Conservation (phyloP, 192 early-diverging fungal species). For the Mycoemilia scoparia region DNA sequence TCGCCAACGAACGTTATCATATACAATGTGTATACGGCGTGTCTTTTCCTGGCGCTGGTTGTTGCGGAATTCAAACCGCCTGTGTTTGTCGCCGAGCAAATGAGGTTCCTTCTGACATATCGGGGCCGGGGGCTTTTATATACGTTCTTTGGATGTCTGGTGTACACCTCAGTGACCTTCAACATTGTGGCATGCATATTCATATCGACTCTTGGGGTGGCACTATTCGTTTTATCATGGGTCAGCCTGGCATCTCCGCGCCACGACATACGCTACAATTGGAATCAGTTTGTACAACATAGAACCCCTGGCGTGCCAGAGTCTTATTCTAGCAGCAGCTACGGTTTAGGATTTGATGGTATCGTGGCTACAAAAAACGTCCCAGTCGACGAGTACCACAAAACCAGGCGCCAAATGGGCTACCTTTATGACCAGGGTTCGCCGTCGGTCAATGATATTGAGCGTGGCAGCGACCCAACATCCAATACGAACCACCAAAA, state of each 20-base stretch:
- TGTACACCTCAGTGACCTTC: conserved; percentile 17
- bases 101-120: conserved; percentile 35
- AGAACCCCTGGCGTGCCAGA: too few relatives aligned
- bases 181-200: conserved; percentile 32
- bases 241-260: conserved; percentile 18
- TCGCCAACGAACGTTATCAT: conserved; percentile 30
- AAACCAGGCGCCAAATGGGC: too few relatives aligned
- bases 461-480: too few relatives aligned
- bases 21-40: conserved; percentile 29
- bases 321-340: too few relatives aligned
- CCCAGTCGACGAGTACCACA: too few relatives aligned
- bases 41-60: conserved; percentile 20
- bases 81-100: conserved; percentile 22
- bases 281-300: too few relatives aligned
- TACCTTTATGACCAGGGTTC: too few relatives aligned
- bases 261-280: conserved; percentile 22
- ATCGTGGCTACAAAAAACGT: too few relatives aligned
- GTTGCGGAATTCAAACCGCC: conserved; percentile 31
- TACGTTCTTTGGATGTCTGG: conserved; percentile 41
- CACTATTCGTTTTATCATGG: conserved; percentile 34
- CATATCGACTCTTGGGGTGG: conserved; percentile 28
- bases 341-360: too few relatives aligned
- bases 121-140: conserved; percentile 35
- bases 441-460: too few relatives aligned
- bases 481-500: too few relatives aligned